Base-by-base conservation (phyloP, 768 basidiomycete genomes). In the Sporobolomyces phaffii region DNA sequence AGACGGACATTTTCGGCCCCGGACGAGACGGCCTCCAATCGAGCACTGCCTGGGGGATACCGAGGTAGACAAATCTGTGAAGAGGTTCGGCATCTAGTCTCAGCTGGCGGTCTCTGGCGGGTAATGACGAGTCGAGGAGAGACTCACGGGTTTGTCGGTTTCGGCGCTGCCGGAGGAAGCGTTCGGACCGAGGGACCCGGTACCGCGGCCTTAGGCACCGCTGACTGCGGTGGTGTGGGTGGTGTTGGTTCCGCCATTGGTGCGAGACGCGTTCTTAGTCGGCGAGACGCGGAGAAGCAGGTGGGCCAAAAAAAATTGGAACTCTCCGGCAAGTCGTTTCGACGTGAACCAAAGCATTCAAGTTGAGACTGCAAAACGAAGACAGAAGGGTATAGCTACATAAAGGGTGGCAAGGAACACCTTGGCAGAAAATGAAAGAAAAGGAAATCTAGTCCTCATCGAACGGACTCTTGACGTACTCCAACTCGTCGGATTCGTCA, bases 1-100 rank as follows among this genome's bases (percentile, higher is more conserved):
- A 97, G 74, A 94, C 91, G 71, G 90, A 84, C 91, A 91, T 93
- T 74, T 96, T 96, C 68, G 90, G 83, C 1, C 89, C 91, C 5
- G 93, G 94, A 20, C 93, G 82, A 69, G 84, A 85, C 3, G 92
- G 93, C 40, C 88, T 84, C 76, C 88, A 89, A 72, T 86, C 84
- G 44, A 96, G 81, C 84, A 90, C 91, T 53, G 87, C 87, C 20
- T 85, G 81, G 28, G 84, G 83, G 34, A 85, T 80, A 48, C 84
- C 84, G 26, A 83, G 79, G 72, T 81, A 77, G 70, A 77, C 75
- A 24, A 80, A 75, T 20, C 62, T 65, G 62, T 28, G 34, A 10
- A 22, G 9, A 6, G 2, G 7, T 18, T 4, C 1, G n/a, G n/a
- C n/a, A n/a, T n/a, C n/a, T n/a, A n/a, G n/a, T n/a, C n/a, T n/a